Percentiles rank a stretch among this genome's conserved stretches.
Evolutionary conservation across 2,329 filamentous ascomycete species (phyloP).

Genomic region (Paraphoma sp.): DNA sequence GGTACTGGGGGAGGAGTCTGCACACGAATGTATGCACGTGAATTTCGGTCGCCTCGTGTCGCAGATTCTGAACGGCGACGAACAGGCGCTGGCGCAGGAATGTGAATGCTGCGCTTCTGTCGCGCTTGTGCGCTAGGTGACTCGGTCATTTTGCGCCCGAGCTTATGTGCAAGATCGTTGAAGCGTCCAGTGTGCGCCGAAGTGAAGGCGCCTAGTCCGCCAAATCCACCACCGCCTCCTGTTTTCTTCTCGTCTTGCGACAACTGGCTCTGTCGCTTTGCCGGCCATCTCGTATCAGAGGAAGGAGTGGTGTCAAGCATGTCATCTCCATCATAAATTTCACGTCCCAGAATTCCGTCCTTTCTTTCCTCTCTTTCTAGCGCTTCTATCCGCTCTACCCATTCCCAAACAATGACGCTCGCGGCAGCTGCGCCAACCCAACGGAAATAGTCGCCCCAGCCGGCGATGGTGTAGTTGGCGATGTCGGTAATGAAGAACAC

Average conservation of each 20-base stretch:
- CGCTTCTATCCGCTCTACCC: constrained; percentile 94
- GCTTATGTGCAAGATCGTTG: constrained; percentile 34
- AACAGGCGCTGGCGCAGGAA: constrained; percentile 40
- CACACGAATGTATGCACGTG: constrained; percentile 38
- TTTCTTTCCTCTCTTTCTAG: constrained; percentile 92
- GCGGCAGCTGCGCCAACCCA: constrained; percentile 96
- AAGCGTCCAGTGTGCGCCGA: constrained; percentile 33
- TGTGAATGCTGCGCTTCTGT: constrained; percentile 41
- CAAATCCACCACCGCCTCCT: constrained; percentile 22
- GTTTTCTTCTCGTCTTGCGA: constrained; percentile 42
- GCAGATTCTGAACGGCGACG: constrained; percentile 36
- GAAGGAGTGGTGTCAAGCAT: constrained; percentile 76
- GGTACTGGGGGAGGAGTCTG: constrained; percentile 50
- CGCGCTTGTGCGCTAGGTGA: constrained; percentile 33
- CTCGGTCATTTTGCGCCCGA: constrained; percentile 37
- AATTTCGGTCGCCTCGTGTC: constrained; percentile 29
- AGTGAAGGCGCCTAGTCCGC: constrained; percentile 30
- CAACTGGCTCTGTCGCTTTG: constrained; percentile 47
- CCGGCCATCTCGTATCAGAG: constrained; percentile 59
- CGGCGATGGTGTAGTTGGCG: constrained; percentile 80
- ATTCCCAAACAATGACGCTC: constrained; percentile 97
- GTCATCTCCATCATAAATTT: constrained; percentile 93
- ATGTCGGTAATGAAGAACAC: constrained; percentile 95
- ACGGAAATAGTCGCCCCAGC: constrained; percentile 93
- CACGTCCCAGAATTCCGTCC: constrained; percentile 86